These are phyloP conservation scores for Colletotrichum costaricense DNA, from an alignment of 2,329 filamentous ascomycete genomes.

Conservation along the genomic window DNA sequence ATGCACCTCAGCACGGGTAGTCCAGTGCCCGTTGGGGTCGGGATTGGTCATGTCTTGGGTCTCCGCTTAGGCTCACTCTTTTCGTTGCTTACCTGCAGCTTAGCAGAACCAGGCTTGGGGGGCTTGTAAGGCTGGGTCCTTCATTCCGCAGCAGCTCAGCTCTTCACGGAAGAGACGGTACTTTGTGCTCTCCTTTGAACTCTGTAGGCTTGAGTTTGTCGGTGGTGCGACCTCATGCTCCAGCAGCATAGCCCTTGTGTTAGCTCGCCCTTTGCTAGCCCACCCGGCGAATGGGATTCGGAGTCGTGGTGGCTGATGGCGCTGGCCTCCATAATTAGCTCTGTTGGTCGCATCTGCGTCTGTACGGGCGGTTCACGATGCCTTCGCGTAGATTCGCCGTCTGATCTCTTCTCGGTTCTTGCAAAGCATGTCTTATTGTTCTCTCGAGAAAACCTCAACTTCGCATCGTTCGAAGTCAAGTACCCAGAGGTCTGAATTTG, in stretches of 20 bases:
- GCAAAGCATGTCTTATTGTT: background rate
- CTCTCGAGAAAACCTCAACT: background rate
- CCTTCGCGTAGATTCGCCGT: background rate
- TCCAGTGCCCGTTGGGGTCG: background rate
- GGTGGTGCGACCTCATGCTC: background rate
- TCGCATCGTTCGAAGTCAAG: background rate
- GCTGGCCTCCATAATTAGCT: conserved; percentile 30
- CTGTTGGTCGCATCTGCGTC: background rate
- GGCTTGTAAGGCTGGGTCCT: conserved; percentile 15
- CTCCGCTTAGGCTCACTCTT: conserved; percentile 20
- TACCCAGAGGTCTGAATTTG: background rate
- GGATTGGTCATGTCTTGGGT: conserved; percentile 19
- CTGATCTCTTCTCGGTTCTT: background rate
- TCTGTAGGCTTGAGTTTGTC: background rate
- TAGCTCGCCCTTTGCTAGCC: background rate
- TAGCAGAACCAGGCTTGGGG: conserved; percentile 16
- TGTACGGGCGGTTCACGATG: background rate
- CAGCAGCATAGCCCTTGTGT: conserved; percentile 10
- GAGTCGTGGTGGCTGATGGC: conserved; percentile 30
- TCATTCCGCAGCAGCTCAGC: background rate
- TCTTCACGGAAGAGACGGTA: background rate
- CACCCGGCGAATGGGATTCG: conserved; percentile 5
- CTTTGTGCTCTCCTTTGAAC: background rate
- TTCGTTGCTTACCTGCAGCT: conserved; percentile 27
- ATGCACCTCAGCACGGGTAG: conserved; percentile 24